These are phyloP conservation scores for Didymella keratinophila DNA, from an alignment of 2,329 filamentous ascomycete genomes.

Conservation along the genomic window DNA sequence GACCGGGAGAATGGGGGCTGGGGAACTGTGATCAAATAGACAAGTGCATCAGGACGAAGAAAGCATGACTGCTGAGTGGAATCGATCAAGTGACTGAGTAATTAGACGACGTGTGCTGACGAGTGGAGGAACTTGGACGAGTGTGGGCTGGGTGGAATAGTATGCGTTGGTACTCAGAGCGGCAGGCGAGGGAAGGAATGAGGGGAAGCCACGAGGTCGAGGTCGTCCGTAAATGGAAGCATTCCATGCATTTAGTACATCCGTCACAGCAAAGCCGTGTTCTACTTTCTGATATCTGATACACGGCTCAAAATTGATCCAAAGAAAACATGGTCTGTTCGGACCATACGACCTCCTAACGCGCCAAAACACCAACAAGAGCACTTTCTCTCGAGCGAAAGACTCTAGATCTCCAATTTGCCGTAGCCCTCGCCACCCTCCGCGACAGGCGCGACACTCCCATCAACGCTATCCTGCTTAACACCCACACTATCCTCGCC, in stretches of 20 bases:
- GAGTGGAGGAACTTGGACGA: too few relatives aligned
- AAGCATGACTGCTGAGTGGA: too few relatives aligned
- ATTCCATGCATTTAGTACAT: neutral
- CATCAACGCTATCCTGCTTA: slow-evolving; percentile 40
- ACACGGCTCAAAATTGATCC: neutral
- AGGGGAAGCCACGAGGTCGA: too few relatives aligned
- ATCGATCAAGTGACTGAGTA: too few relatives aligned
- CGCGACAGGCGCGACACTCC: slow-evolving; percentile 37
- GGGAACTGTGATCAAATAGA: too few relatives aligned
- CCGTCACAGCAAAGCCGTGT: neutral
- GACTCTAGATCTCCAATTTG: slow-evolving; percentile 45
- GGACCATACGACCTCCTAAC: neutral
- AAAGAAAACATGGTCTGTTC: neutral
- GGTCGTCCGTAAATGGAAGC: too few relatives aligned
- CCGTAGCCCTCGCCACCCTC: slow-evolving; percentile 46
- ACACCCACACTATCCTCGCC: slow-evolving; percentile 47
- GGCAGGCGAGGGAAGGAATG: too few relatives aligned
- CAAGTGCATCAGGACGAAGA: too few relatives aligned
- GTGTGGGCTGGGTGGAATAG: too few relatives aligned
- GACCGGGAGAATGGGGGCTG: too few relatives aligned
- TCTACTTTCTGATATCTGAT: neutral
- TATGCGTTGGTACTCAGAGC: too few relatives aligned
- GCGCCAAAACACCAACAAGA: slow-evolving; percentile 17
- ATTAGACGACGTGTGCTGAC: too few relatives aligned
- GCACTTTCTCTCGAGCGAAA: neutral